Base-by-base conservation (phyloP, 106 monocot species). In the Platanthera zijinensis region DNA sequence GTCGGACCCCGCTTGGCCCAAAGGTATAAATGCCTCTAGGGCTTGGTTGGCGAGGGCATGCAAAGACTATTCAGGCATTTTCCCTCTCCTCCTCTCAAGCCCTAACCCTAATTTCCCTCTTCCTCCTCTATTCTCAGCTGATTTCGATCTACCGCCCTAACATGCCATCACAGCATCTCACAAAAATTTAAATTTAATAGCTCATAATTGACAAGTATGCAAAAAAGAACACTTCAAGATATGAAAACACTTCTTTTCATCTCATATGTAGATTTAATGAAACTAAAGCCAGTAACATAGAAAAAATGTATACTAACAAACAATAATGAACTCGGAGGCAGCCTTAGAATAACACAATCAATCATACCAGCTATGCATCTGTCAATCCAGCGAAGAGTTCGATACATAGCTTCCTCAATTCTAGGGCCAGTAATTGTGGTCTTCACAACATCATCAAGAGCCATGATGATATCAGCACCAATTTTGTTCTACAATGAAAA, bases 401-500 rank as follows among this genome's bases (percentile, higher is more conserved):
- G 89, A 52, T 94, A 88, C 97, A 99, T 99, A 74, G 97, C 97
- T 75, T 99, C 97, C 77, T 99, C 92, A 67, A 99, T 92, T 73
- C 97, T 81, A 75, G 97, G 97, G 77, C 97, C 97, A 75, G 94
- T 94, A 80, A 90, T 99, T 57, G 97, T 99, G 17, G 97, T 99
- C 51, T 79, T 99, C 75, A 99, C 97, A 71, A 99, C 97, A 85
- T 99, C 97, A 85, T 99, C 97, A 81, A 99, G 97, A 25, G 97
- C 97, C 97, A 99, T 99, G 71, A 99, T 99, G 72, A 99, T 99
- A 87, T 99, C 97, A 80, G 97, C 97, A 76, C 97, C 97, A 78
- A 99, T 94, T 85, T 99, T 99, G 80, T 94, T 99, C 97, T 99
- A 82, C 71, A 90, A 49, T 57, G 28, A 69, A 50, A 48, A 18